Base-by-base conservation (phyloP, 192 early-diverging fungal species). In the Coemansia sp. region DNA sequence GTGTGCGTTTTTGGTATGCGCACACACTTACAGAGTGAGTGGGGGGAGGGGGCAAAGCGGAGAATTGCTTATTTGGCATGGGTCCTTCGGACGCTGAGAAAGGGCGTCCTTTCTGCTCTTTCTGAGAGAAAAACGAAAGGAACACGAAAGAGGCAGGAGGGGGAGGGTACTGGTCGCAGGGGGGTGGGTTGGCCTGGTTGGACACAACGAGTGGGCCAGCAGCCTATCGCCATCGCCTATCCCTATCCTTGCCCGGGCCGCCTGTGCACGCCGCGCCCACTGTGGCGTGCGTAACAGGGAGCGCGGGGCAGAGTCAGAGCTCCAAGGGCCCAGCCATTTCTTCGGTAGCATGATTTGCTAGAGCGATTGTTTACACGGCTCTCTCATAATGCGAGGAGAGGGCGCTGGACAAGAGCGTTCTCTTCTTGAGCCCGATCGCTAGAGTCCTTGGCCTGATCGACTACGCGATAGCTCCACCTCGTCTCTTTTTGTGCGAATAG, bases 121-220 rank as follows among this genome's bases (percentile, higher is more conserved):
- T 58, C 56, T 58, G 56, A 35, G 32, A 35, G 56, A 35, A 7
- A 35, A 35, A 37, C 56, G 29, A 27, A n/a, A 58, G 56, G 56
- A 58, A 58, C 56, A 58, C 35, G 29, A 9, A 58, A 24, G 20
- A 22, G 20, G 17, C 45, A 46, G 20, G 10, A 10, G 3, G 49
- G 54, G 56, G 56, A 32, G 31, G 35, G 56, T n/a, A 20, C 56
- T 11, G 10, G 4, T 27, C 32, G 56, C n/a, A 5, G 56, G 56
- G 41, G 41, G 35, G 56, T 53, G 17, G 51, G 27, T 32, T 53
- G 29, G 51, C 51, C 51, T 22, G 45, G 10, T 24, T 10, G 19
- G 20, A 10, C 15, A n/a, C 6, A 8, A 11, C 53, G 27, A 15
- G 19, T 10, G 12, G 27, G 3, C 5, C 14, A 5, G 56, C 51